Evolutionary conservation across 2,329 filamentous ascomycete species (phyloP).

Genomic region (Aspergillus ibericus): DNA sequence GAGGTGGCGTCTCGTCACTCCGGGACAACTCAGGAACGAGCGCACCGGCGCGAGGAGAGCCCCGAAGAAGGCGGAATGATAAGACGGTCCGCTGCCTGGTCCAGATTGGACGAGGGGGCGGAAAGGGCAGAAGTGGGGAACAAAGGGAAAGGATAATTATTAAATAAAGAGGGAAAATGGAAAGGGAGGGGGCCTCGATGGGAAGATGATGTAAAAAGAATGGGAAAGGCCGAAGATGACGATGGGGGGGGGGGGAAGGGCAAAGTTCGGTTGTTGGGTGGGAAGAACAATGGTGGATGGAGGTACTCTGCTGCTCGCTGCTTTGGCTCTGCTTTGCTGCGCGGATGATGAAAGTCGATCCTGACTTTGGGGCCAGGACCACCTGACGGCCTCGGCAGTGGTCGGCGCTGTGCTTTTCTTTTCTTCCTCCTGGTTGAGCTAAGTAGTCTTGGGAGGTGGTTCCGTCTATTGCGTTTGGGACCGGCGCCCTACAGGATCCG

Average conservation of each 20-base stretch:
- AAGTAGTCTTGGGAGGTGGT: no score
- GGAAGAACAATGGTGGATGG: slow-evolving; percentile 9
- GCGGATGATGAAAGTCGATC: slow-evolving; percentile 18
- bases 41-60: slow-evolving; percentile 36
- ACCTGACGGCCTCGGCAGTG: slow-evolving; percentile 34
- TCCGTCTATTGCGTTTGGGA: background rate
- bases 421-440: background rate
- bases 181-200: background rate
- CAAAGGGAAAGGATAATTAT: slow-evolving; percentile 21
- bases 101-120: slow-evolving; percentile 14
- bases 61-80: slow-evolving; percentile 17
- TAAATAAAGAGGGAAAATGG: slow-evolving; percentile 22
- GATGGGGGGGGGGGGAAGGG: slow-evolving; percentile 10
- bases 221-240: slow-evolving; percentile 6
- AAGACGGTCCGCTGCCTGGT: slow-evolving; percentile 15
- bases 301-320: slow-evolving; percentile 7
- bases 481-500: background rate
- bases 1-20: slow-evolving; percentile 41
- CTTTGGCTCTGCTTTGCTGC: slow-evolving; percentile 1
- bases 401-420: slow-evolving; percentile 12
- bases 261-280: background rate
- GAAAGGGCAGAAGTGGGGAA: slow-evolving; percentile 17
- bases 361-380: slow-evolving; percentile 28
- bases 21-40: slow-evolving; percentile 37
- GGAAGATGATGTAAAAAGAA: slow-evolving; percentile 7